Evolutionary conservation across 352 stramenopile species (phyloP).

Genomic region (Stramenopiles sp.): DNA sequence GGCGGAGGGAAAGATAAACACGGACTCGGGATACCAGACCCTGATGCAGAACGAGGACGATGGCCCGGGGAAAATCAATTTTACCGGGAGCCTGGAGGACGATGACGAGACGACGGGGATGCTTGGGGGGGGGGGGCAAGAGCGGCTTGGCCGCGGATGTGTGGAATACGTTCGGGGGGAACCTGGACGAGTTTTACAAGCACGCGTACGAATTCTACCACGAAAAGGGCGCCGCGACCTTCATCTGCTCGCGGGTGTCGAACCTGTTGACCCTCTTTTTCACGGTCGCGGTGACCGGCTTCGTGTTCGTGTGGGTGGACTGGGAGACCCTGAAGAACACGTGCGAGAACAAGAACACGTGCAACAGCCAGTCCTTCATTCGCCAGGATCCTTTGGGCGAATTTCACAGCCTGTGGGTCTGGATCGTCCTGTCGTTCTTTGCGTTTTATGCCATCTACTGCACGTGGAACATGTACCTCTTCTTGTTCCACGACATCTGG

Average conservation of each 20-base stretch:
- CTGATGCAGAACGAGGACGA: no score
- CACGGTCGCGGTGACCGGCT: slow-evolving; percentile 76
- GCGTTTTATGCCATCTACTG: slow-evolving; percentile 13
- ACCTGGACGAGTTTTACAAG: neutral
- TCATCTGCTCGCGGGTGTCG: neutral
- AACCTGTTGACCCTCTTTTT: slow-evolving; percentile 60
- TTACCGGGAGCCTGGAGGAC: no score
- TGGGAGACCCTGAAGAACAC: slow-evolving; percentile 67
- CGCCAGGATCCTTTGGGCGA: slow-evolving; percentile 26
- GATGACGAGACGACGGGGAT: neutral
- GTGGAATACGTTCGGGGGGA: neutral
- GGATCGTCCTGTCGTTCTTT: slow-evolving; percentile 30
- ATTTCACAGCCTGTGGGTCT: slow-evolving; percentile 33
- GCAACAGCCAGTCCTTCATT: slow-evolving; percentile 46
- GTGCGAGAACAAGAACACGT: slow-evolving; percentile 46
- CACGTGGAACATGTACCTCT: slow-evolving; percentile 1
- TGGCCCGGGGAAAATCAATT: no score
- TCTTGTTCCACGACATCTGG: slow-evolving; percentile 7
- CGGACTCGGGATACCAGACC: neutral
- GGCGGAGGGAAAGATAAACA: neutral
- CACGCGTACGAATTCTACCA: neutral
- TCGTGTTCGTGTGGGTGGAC: slow-evolving; percentile 83
- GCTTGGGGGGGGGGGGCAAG: no score
- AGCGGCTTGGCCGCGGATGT: neutral
- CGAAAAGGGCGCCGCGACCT: neutral